A percentile compares a stretch with the other conserved stretches of the same genome.
Conservation (phyloP, 352 stramenopile genomes). For the Hyaloperonospora brassicae region DNA sequence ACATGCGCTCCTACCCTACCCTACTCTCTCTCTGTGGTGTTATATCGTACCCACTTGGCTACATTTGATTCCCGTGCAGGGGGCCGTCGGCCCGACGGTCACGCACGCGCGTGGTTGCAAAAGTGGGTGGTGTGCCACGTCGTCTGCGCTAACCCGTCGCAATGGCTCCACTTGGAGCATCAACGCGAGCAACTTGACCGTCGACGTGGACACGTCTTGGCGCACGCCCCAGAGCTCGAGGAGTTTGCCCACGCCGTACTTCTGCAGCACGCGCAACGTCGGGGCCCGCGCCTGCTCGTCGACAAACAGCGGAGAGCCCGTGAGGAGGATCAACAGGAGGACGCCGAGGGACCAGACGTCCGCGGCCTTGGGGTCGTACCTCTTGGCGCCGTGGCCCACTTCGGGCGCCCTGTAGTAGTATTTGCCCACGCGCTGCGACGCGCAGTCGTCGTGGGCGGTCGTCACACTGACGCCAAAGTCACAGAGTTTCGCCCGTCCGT, state of each 20-base stretch:
- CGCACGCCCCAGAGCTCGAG: constrained; percentile 48
- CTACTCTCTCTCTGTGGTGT: no score
- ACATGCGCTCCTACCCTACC: no score
- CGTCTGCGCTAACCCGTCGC: constrained; percentile 29
- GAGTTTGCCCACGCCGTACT: constrained; percentile 43
- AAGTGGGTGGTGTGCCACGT: constrained; percentile 22
- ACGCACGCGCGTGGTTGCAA: no score
- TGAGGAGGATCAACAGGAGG: constrained; percentile 75
- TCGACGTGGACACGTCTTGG: constrained; percentile 17
- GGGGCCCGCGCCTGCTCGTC: constrained; percentile 29
- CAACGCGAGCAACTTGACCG: constrained; percentile 34
- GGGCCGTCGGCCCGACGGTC: no score
- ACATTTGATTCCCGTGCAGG: no score
- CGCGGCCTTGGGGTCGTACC: constrained; percentile 44
- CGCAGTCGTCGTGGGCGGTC: constrained; percentile 24
- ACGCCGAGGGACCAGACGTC: constrained; percentile 80
- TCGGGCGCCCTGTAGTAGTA: constrained; percentile 67
- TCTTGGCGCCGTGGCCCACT: constrained; percentile 13
- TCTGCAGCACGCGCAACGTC: constrained; percentile 37
- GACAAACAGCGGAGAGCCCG: constrained; percentile 33
- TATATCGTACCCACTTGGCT: no score
- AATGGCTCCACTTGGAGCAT: constrained; percentile 46
- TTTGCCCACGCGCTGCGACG: constrained; percentile 45
- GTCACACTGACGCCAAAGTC: constrained; percentile 48
- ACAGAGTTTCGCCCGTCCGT: constrained; percentile 34